phyloP scores from a whole-genome alignment of 306 rosid species.

The Cucurbita ficifolia region DNA sequence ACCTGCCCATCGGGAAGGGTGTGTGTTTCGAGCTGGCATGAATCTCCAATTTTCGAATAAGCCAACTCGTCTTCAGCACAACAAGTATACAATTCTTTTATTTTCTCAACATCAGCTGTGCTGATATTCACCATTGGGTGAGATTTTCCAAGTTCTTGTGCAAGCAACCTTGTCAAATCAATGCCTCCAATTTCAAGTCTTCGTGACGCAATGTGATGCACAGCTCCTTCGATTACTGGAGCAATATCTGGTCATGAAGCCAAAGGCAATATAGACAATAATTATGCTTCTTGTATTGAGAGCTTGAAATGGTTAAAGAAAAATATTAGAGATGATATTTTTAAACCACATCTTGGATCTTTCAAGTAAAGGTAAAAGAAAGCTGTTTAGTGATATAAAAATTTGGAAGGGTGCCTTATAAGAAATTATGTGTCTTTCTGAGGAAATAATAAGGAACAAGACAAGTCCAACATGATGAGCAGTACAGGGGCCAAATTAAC shows the following conservation, averaged over 20 bases:
- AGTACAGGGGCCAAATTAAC: background rate
- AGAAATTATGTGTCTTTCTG: background rate
- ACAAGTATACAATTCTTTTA: conserved; percentile 71
- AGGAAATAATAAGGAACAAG: background rate
- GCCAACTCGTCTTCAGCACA: conserved; percentile 94
- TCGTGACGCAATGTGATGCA: conserved; percentile 90
- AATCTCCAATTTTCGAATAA: conserved; percentile 41
- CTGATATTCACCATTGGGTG: conserved; percentile 56
- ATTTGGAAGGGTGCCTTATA: background rate
- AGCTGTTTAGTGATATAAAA: background rate
- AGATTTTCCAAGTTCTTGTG: conserved; percentile 77
- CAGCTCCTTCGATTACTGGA: conserved; percentile 97
- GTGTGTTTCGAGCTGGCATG: conserved; percentile 62
- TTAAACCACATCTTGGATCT: background rate
- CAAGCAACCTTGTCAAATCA: conserved; percentile 73
- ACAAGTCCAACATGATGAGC: background rate
- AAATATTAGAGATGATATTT: background rate
- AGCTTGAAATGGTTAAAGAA: background rate
- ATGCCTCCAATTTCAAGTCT: conserved; percentile 91
- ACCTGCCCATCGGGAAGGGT: conserved; percentile 99
- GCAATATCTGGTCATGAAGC: conserved; percentile 59
- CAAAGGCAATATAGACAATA: conserved; percentile 7
- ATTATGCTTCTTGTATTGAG: background rate
- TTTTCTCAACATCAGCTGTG: conserved; percentile 71
- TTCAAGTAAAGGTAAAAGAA: background rate